These are phyloP conservation scores for Colletotrichum australisinense DNA, from an alignment of 2,329 filamentous ascomycete genomes.

Conservation along the genomic window DNA sequence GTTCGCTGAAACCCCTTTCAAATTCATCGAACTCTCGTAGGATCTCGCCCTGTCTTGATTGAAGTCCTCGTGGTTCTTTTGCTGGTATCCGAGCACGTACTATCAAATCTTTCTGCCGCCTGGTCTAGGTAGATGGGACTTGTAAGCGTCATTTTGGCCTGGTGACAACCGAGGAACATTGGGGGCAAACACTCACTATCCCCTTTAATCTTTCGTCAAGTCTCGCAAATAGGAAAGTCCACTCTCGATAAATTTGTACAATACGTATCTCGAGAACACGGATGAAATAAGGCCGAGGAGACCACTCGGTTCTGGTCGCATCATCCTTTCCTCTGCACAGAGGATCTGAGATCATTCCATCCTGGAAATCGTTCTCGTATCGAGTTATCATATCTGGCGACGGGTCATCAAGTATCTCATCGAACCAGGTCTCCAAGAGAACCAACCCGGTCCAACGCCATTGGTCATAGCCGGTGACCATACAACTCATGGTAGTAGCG, in stretches of 20 bases:
- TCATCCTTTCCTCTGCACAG: neutral
- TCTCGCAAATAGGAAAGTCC: neutral
- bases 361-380: neutral
- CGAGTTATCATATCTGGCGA: neutral
- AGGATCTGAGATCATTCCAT: neutral
- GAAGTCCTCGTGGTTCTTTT: too few relatives aligned
- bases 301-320: fast-evolving
- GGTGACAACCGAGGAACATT: neutral
- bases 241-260: neutral
- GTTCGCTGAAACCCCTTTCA: neutral
- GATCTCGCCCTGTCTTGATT: too few relatives aligned
- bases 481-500: neutral
- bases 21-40: neutral
- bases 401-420: neutral
- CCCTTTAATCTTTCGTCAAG: neutral
- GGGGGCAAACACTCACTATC: neutral
- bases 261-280: neutral
- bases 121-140: neutral
- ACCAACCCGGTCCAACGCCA: neutral
- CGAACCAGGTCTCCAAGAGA: neutral
- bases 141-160: too few relatives aligned
- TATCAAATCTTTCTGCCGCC: neutral
- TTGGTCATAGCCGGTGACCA: neutral
- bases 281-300: neutral
- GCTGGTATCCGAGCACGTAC: neutral